phyloP scores from a whole-genome alignment of 768 basidiomycete genomes.

The Mycena latifolia region DNA sequence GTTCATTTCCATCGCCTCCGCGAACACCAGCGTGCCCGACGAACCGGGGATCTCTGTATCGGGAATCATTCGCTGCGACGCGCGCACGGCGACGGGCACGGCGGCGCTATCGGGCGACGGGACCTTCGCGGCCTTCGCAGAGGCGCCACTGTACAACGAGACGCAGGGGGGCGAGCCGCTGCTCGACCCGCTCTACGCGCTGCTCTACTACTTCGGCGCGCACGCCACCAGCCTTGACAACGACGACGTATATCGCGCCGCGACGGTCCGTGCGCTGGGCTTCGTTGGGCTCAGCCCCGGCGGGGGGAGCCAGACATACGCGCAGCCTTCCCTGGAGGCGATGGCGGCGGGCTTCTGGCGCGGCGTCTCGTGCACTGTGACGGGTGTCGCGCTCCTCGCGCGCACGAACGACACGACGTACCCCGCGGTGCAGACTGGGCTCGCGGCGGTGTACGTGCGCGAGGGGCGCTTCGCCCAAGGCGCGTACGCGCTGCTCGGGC shows the following conservation, averaged over 20 bases:
- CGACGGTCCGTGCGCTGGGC: conserved; percentile 7
- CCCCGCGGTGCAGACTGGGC: conserved; percentile 16
- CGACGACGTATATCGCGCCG: not conserved
- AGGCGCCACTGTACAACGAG: conserved; percentile 15
- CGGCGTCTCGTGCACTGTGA: conserved; percentile 9
- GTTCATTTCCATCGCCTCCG: conserved; percentile 25
- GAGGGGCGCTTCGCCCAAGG: conserved; percentile 1
- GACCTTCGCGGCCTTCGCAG: conserved; percentile 28
- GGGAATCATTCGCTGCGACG: conserved; percentile 33
- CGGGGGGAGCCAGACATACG: not conserved
- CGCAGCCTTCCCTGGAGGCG: conserved; percentile 16
- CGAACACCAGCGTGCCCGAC: not conserved
- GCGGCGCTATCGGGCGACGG: conserved; percentile 29
- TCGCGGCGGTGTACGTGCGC: conserved; percentile 24
- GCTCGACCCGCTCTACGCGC: conserved; percentile 29
- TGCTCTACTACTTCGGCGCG: conserved; percentile 21
- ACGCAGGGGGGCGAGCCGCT: conserved; percentile 37
- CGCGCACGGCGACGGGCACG: conserved; percentile 24
- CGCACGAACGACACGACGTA: conserved; percentile 26
- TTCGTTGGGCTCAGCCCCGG: not conserved
- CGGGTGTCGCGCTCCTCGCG: conserved; percentile 29
- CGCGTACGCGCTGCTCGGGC: conserved; percentile 16
- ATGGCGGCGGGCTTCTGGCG: conserved; percentile 26
- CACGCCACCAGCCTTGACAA: too few species aligned
- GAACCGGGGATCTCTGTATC: not conserved